Percentiles rank a stretch among this genome's conserved stretches.
phyloP scores from a whole-genome alignment of 2,329 filamentous ascomycete genomes.

The Cordyceps farinosa region DNA sequence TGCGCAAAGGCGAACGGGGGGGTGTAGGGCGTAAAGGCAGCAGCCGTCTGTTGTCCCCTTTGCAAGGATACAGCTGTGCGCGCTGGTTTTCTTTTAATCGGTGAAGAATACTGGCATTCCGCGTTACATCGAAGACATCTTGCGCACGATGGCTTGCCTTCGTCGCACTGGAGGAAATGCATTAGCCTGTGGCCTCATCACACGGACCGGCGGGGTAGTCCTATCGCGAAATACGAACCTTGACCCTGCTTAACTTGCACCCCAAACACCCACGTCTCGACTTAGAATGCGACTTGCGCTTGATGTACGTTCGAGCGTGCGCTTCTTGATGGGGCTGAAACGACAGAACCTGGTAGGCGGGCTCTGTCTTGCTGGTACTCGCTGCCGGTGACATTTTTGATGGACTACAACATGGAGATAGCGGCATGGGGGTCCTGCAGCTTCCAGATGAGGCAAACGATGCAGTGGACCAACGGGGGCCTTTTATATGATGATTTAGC shows the following conservation, averaged over 20 bases:
- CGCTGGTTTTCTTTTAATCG: neutral
- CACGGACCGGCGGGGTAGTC: neutral
- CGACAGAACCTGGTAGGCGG: slow-evolving; percentile 11
- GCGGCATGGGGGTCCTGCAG: neutral
- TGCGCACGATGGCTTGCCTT: slow-evolving; percentile 23
- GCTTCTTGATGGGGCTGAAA: slow-evolving; percentile 13
- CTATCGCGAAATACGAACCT: slow-evolving; percentile 19
- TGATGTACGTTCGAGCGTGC: slow-evolving; percentile 20
- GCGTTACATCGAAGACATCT: slow-evolving; percentile 23
- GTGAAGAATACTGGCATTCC: slow-evolving; percentile 16
- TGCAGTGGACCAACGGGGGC: neutral
- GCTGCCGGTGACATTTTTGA: neutral
- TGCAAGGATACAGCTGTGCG: too few species aligned
- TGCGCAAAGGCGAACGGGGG: slow-evolving; percentile 15
- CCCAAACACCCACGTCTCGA: slow-evolving; percentile 22
- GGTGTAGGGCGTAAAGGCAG: slow-evolving; percentile 4
- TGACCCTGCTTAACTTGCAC: slow-evolving; percentile 26
- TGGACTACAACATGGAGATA: neutral
- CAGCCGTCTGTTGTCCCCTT: neutral
- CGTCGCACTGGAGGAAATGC: slow-evolving; percentile 22
- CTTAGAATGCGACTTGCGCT: slow-evolving; percentile 23
- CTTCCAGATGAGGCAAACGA: neutral
- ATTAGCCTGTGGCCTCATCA: neutral
- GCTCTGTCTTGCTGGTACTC: neutral
- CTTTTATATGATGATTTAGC: neutral